A percentile compares a stretch with the other conserved stretches of the same genome.
Conservation (phyloP, 352 stramenopile species). For the Phytopythium mirpurense region DNA sequence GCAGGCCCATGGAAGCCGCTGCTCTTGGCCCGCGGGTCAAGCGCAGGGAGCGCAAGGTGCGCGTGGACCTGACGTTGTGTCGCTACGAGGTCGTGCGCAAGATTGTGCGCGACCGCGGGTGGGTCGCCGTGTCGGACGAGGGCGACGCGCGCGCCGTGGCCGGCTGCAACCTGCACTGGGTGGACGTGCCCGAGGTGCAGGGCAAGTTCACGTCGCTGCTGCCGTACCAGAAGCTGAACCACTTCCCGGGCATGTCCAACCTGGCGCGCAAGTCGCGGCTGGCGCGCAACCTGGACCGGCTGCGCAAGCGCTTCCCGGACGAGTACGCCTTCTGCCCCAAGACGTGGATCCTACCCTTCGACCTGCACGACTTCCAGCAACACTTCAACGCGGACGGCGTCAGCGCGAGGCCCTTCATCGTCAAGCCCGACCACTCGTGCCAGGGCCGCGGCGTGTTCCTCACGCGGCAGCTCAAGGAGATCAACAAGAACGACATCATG, state of each 20-base stretch:
- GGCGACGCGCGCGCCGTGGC: constrained; percentile 56
- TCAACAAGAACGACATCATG: constrained; percentile 83
- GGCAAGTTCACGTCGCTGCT: constrained; percentile 86
- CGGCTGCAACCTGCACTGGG: constrained; percentile 92
- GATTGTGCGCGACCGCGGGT: constrained; percentile 67
- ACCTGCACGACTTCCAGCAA: constrained; percentile 89
- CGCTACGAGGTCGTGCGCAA: constrained; percentile 83
- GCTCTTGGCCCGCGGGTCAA: constrained; percentile 12
- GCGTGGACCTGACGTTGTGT: constrained; percentile 69
- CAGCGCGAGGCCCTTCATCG: constrained; percentile 92
- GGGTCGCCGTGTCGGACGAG: constrained; percentile 70
- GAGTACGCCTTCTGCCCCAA: constrained; percentile 94
- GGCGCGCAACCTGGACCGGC: constrained; percentile 93
- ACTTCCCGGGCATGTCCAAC: constrained; percentile 95
- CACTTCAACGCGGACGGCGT: constrained; percentile 88
- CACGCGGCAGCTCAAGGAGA: constrained; percentile 86
- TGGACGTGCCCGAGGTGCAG: constrained; percentile 91
- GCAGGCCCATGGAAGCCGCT: constrained; percentile 13
- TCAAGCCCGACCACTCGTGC: constrained; percentile 92
- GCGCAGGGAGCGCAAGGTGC: constrained; percentile 44
- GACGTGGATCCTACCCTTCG: constrained; percentile 96
- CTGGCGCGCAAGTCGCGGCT: constrained; percentile 94
- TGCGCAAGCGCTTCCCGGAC: constrained; percentile 92
- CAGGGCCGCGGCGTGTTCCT: constrained; percentile 94
- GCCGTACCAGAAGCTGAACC: constrained; percentile 94